Evolutionary conservation across 2,329 filamentous ascomycete genomes (phyloP).

Genomic region (Fusarium denticulatum): DNA sequence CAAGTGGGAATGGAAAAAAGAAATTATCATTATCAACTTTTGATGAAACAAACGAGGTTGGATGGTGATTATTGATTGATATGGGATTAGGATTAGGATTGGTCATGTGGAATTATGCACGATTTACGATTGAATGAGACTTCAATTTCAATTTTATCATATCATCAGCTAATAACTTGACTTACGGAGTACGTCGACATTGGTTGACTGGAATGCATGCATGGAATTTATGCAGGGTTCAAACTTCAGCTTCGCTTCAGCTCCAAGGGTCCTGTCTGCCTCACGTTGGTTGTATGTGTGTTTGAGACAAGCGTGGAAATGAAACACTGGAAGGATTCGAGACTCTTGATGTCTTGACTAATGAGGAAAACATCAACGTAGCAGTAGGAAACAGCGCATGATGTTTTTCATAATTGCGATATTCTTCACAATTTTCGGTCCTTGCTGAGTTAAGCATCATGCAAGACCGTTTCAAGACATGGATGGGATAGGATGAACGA

Average conservation of each 20-base stretch:
- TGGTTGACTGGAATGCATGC: neutral
- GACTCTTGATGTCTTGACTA: slow-evolving; percentile 3
- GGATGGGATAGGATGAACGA: neutral
- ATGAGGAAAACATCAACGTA: neutral
- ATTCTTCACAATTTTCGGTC: slow-evolving; percentile 12
- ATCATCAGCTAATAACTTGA: neutral
- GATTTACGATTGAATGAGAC: slow-evolving; percentile 28
- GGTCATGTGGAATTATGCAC: slow-evolving; percentile 12
- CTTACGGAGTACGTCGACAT: neutral
- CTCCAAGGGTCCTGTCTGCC: neutral
- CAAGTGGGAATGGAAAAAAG: slow-evolving; percentile 14
- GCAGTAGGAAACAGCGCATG: slow-evolving; percentile 4
- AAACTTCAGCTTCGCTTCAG: neutral
- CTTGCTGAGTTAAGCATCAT: slow-evolving; percentile 21
- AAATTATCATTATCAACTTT: neutral
- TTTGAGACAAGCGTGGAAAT: slow-evolving; percentile 26
- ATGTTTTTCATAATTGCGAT: neutral
- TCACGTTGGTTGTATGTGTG: slow-evolving; percentile 9
- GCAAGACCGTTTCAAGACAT: slow-evolving; percentile 28
- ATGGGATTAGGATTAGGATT: neutral
- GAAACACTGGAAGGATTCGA: slow-evolving; percentile 24
- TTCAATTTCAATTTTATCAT: neutral
- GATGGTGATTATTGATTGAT: neutral
- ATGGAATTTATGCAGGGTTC: slow-evolving; percentile 6
- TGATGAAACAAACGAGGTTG: neutral